A percentile compares a stretch with the other conserved stretches of the same genome.
Evolutionary conservation across 2,329 filamentous ascomycete genomes (phyloP).

Genomic region (Sporothrix mexicana): DNA sequence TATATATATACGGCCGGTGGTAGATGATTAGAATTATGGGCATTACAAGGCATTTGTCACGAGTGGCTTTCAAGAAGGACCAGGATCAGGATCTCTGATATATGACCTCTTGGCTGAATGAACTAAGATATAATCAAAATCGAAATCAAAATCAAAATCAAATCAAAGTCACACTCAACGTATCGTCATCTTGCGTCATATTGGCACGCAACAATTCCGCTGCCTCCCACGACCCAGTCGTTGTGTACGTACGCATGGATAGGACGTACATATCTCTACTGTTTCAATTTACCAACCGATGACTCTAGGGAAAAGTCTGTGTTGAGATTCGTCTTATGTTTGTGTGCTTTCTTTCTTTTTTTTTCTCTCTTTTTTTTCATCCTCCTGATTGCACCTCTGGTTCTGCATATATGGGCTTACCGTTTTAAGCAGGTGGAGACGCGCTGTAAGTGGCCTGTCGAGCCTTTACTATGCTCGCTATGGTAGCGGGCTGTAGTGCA

Average conservation of each 20-base stretch:
- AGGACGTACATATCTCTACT: neutral
- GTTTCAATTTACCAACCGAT: neutral
- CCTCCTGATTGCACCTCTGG: neutral
- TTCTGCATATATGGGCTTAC: neutral
- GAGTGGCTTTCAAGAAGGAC: neutral
- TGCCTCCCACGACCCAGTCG: neutral
- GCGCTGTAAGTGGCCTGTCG: neutral
- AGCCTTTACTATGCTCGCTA: too few species aligned
- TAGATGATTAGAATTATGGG: neutral
- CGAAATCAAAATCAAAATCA: neutral
- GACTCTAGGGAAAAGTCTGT: too few species aligned
- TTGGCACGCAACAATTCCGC: neutral
- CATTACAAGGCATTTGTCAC: neutral
- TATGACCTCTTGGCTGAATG: neutral
- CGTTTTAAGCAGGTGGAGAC: neutral
- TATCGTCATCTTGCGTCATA: neutral
- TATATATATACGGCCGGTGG: conserved; percentile 15
- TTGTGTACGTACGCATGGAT: neutral
- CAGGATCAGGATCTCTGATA: too few species aligned
- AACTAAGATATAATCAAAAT: too few species aligned
- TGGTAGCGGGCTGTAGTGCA: too few species aligned
- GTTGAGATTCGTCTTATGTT: neutral
- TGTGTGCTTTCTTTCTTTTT: neutral
- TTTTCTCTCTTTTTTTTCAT: neutral
- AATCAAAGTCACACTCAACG: neutral